These are phyloP conservation scores for Candida sp. DNA, from an alignment of 1,139 yeast genomes.

Conservation along the genomic window DNA sequence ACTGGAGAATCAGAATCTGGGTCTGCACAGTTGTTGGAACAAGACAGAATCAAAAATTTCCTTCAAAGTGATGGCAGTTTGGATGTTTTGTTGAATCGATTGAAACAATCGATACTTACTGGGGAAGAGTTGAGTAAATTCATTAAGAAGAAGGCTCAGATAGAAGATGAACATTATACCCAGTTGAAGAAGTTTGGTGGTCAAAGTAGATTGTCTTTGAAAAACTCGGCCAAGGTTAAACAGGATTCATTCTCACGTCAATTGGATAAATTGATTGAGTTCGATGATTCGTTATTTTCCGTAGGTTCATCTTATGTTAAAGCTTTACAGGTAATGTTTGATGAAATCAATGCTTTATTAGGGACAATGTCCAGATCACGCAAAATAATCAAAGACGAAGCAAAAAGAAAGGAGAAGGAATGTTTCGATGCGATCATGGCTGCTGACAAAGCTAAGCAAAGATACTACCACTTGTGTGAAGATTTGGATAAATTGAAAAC, in stretches of 20 bases:
- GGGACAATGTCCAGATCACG: conserved; percentile 68
- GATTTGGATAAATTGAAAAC: conserved; percentile 82
- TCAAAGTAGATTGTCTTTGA: conserved; percentile 51
- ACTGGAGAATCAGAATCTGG: conserved; percentile 6
- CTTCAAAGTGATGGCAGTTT: conserved; percentile 43
- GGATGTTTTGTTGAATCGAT: conserved; percentile 64
- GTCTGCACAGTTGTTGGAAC: conserved; percentile 21
- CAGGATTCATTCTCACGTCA: conserved; percentile 68
- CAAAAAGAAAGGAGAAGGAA: conserved; percentile 77
- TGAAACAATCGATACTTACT: conserved; percentile 76
- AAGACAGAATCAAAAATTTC: conserved; percentile 25
- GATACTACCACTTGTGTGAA: conserved; percentile 76
- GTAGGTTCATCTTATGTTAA: conserved; percentile 77
- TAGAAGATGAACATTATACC: conserved; percentile 76
- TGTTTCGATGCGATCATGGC: conserved; percentile 75
- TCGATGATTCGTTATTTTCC: conserved; percentile 71
- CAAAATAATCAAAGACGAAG: conserved; percentile 77
- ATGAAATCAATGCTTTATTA: conserved; percentile 74
- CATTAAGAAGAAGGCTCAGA: conserved; percentile 71
- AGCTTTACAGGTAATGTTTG: conserved; percentile 81
- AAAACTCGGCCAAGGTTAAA: conserved; percentile 43
- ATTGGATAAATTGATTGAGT: conserved; percentile 66
- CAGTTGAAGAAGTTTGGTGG: conserved; percentile 68
- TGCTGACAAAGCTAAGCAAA: conserved; percentile 86
- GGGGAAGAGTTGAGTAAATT: conserved; percentile 84